These are phyloP conservation scores for Linnemannia exigua DNA, from an alignment of 192 early-diverging fungal species.

Conservation along the genomic window DNA sequence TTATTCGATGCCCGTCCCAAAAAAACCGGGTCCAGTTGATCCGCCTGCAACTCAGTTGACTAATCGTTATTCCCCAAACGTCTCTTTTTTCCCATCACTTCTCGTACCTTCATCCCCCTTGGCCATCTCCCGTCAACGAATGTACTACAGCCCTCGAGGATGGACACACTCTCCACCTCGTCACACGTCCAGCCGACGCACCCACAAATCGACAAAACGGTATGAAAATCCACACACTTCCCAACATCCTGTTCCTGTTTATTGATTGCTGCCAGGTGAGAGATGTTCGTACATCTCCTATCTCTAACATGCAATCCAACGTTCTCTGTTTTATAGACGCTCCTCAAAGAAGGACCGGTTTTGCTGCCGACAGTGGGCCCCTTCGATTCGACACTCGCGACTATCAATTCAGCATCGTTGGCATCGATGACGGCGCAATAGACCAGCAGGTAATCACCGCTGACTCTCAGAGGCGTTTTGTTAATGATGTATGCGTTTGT, in stretches of 20 bases:
- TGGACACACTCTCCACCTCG: slow-evolving; percentile 66
- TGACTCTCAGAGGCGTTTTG: not conserved
- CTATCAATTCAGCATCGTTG: slow-evolving; percentile 37
- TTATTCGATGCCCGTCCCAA: slow-evolving; percentile 11
- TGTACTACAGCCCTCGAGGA: slow-evolving; percentile 56
- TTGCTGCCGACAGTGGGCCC: not conserved
- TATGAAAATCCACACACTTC: slow-evolving; percentile 20
- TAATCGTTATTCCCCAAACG: slow-evolving; percentile 24
- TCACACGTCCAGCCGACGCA: slow-evolving; percentile 63
- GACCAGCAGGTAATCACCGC: not conserved
- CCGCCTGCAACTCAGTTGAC: slow-evolving; percentile 26
- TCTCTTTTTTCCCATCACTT: not conserved
- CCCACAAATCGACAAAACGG: slow-evolving; percentile 63
- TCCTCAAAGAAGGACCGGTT: slow-evolving; percentile 13
- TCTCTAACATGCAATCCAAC: not conserved
- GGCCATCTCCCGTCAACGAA: not conserved
- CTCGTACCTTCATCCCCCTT: not conserved
- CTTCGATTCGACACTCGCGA: slow-evolving; percentile 25
- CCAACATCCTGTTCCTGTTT: not conserved
- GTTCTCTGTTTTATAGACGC: slow-evolving; percentile 14
- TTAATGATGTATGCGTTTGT: not conserved
- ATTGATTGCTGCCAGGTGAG: not conserved
- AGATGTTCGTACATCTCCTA: not conserved
- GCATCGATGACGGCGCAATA: slow-evolving; percentile 17
- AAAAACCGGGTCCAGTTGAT: slow-evolving; percentile 23